A percentile compares a stretch with the other conserved stretches of the same genome.
These are phyloP conservation scores for Podaxis sp. DNA, from an alignment of 768 basidiomycete genomes.

Conservation along the genomic window DNA sequence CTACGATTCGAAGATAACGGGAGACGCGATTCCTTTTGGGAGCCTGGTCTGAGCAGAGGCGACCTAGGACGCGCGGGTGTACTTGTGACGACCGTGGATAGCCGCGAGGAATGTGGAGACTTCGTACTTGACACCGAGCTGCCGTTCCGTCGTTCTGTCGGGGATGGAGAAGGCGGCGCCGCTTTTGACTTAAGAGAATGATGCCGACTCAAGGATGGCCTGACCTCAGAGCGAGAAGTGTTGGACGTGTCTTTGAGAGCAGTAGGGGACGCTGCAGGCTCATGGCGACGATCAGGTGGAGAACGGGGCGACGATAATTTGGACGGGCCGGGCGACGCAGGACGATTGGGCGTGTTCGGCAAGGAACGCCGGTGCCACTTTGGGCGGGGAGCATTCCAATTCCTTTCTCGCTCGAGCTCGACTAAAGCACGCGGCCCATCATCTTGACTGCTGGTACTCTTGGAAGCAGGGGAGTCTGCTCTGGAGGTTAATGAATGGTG, in stretches of 20 bases:
- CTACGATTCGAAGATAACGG: neutral
- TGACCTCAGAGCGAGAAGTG: neutral
- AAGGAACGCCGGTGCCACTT: conserved; percentile 40
- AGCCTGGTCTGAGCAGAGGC: neutral
- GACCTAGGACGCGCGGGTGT: conserved; percentile 5
- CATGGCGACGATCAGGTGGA: neutral
- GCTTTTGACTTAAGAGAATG: neutral
- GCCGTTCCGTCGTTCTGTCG: conserved; percentile 1
- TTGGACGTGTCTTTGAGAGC: neutral
- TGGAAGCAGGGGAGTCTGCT: conserved; percentile 41
- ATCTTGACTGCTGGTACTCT: conserved; percentile 20
- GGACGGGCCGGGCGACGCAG: conserved; percentile 12
- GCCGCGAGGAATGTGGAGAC: neutral
- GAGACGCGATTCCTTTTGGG: neutral
- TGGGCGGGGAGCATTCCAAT: conserved; percentile 70
- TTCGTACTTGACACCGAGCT: neutral
- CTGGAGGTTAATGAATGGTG: conserved; percentile 34
- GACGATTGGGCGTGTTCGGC: conserved; percentile 16
- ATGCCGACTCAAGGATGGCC: neutral
- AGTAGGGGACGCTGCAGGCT: neutral
- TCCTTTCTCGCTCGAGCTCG: conserved; percentile 53
- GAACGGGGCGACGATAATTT: conserved; percentile 12
- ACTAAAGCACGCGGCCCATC: conserved; percentile 30
- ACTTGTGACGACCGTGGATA: neutral
- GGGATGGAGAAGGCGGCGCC: conserved; percentile 16